A percentile compares a stretch with the other conserved stretches of the same genome.
Conservation (phyloP, 805 yeast genomes). For the Schizosaccharomyces japonicus region DNA sequence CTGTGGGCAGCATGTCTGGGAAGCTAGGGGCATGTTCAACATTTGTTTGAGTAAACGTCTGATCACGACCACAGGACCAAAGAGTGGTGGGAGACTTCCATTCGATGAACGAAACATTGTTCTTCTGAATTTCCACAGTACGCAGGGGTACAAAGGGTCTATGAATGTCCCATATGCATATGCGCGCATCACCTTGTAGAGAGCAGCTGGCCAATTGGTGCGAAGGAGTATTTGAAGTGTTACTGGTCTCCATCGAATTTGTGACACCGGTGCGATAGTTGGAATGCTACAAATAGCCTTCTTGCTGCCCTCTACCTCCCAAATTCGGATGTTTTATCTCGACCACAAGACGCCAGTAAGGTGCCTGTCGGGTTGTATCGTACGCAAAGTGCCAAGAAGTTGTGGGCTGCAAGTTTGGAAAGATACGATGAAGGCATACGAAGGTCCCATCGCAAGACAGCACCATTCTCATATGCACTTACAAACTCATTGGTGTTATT, state of each 20-base stretch:
- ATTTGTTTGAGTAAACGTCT: constrained; percentile 25
- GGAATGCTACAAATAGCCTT: constrained; percentile 47
- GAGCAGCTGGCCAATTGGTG: constrained; percentile 46
- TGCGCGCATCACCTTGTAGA: constrained; percentile 35
- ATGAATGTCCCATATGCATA: constrained; percentile 44
- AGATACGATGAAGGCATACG: constrained; percentile 39
- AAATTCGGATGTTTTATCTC: constrained; percentile 66
- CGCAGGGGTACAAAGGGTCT: constrained; percentile 50
- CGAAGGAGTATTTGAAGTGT: constrained; percentile 15
- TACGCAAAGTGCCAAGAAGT: constrained; percentile 70
- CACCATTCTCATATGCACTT: constrained; percentile 72
- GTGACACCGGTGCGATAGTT: constrained; percentile 58
- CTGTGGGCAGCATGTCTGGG: constrained; percentile 28
- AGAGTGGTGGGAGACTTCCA: constrained; percentile 26
- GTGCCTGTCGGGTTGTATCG: constrained; percentile 75
- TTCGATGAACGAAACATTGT: constrained; percentile 31
- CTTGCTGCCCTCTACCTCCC: constrained; percentile 28
- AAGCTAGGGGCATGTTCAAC: constrained; percentile 20
- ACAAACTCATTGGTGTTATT: constrained; percentile 35
- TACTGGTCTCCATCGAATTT: constrained; percentile 40
- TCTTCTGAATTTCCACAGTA: constrained; percentile 26
- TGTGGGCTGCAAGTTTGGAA: constrained; percentile 59
- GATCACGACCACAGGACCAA: constrained; percentile 31
- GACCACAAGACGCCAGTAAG: constrained; percentile 71
- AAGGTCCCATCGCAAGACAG: constrained; percentile 68